Evolutionary conservation across 345 rosid genomes (phyloP).

Genomic region (Dipteronia dyeriana): DNA sequence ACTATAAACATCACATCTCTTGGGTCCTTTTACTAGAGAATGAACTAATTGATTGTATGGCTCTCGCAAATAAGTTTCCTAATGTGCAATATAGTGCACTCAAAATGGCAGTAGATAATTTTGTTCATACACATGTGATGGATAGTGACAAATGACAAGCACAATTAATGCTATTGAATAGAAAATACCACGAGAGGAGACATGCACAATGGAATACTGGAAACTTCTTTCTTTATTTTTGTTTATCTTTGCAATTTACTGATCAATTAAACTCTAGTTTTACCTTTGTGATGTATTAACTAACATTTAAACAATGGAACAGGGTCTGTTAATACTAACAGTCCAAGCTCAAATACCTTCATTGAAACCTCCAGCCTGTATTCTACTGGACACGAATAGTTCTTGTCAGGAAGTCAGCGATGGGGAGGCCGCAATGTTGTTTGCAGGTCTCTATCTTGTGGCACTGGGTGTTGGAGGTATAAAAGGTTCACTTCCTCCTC

Average conservation of each 20-base stretch:
- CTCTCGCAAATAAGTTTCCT: constrained; percentile 15
- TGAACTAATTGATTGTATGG: neutral
- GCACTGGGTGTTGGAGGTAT: constrained; percentile 94
- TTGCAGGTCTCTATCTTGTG: constrained; percentile 73
- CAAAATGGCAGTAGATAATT: constrained; percentile 15
- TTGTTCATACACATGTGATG: constrained; percentile 8
- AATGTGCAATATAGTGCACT: constrained; percentile 12
- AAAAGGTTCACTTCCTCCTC: constrained; percentile 91
- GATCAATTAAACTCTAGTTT: neutral
- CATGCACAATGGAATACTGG: neutral
- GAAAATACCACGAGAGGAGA: neutral
- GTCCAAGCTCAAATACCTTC: constrained; percentile 60
- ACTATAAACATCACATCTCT: constrained; percentile 5
- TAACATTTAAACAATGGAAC: constrained; percentile 18
- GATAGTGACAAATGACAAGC: neutral
- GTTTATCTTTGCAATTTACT: neutral
- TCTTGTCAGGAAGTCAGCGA: constrained; percentile 40
- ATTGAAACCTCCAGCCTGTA: constrained; percentile 48
- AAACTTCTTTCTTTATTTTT: neutral
- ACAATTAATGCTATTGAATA: neutral
- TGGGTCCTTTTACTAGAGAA: constrained; percentile 6
- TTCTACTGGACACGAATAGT: constrained; percentile 15
- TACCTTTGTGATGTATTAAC: neutral
- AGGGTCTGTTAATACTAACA: constrained; percentile 56
- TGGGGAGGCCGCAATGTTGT: constrained; percentile 50